Evolutionary conservation across 495 filamentous ascomycete genomes (phyloP).

Genomic region (Penicillium pulvis): DNA sequence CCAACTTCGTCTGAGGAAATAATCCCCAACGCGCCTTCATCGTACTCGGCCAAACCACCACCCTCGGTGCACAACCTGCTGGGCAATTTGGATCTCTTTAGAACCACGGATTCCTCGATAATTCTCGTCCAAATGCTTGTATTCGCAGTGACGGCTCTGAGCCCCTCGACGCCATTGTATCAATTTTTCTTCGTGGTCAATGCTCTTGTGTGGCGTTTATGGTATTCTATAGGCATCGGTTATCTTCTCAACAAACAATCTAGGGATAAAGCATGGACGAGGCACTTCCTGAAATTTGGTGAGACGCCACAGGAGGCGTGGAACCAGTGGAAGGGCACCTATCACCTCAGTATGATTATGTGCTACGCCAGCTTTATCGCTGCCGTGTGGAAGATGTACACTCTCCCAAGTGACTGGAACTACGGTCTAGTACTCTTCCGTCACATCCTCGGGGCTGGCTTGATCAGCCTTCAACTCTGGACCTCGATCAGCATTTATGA

Average conservation of each 20-base stretch:
- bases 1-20: conserved; percentile 36
- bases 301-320: conserved; percentile 89
- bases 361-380: conserved; percentile 87
- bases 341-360: conserved; percentile 87
- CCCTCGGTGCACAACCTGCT: conserved; percentile 76
- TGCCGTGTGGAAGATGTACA: conserved; percentile 96
- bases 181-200: conserved; percentile 79
- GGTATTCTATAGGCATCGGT: conserved; percentile 90
- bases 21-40: conserved; percentile 36
- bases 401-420: conserved; percentile 77
- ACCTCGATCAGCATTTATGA: conserved; percentile 93
- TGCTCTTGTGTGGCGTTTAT: conserved; percentile 81
- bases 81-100: conserved; percentile 87
- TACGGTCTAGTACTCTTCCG: conserved; percentile 82
- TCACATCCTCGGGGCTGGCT: conserved; percentile 78
- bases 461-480: conserved; percentile 90
- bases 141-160: conserved; percentile 68
- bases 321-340: conserved; percentile 97
- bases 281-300: conserved; percentile 96
- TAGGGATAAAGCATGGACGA: conserved; percentile 86
- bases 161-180: conserved; percentile 72
- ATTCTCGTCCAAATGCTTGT: conserved; percentile 74
- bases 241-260: conserved; percentile 84
- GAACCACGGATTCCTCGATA: conserved; percentile 79
- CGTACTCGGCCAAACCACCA: conserved; percentile 51